Evolutionary conservation across 441 rosid species (phyloP).

Genomic region (Manihot esculenta): DNA sequence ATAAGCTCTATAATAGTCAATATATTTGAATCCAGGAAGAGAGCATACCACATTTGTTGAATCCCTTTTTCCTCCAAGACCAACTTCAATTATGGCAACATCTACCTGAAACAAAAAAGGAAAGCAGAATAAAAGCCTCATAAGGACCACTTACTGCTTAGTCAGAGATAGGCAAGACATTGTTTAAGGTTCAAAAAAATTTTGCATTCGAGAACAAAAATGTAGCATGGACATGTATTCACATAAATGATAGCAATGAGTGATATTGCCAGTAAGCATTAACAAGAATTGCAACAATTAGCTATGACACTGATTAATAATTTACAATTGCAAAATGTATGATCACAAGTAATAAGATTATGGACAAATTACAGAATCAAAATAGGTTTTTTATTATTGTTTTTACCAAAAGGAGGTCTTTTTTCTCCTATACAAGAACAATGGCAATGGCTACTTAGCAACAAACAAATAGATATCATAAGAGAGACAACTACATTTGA

Average conservation of each 20-base stretch:
- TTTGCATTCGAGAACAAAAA: neutral
- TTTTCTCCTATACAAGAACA: no score
- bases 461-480: no score
- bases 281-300: neutral
- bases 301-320: neutral
- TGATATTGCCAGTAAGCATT: neutral
- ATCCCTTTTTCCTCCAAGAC: constrained; percentile 74
- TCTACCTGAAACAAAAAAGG: constrained; percentile 56
- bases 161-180: neutral
- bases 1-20: constrained; percentile 2
- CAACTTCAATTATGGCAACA: constrained; percentile 88
- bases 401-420: no score
- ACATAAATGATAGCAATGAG: neutral
- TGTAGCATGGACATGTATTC: neutral
- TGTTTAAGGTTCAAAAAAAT: neutral
- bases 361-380: no score
- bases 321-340: neutral
- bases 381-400: no score
- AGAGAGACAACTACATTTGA: no score
- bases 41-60: constrained; percentile 81
- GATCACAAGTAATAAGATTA: no score
- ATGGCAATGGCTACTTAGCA: no score
- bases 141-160: neutral
- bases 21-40: constrained; percentile 8
- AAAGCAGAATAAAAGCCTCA: neutral